Conservation (phyloP, 140 eudicot genomes). For the Cichorium intybus region DNA sequence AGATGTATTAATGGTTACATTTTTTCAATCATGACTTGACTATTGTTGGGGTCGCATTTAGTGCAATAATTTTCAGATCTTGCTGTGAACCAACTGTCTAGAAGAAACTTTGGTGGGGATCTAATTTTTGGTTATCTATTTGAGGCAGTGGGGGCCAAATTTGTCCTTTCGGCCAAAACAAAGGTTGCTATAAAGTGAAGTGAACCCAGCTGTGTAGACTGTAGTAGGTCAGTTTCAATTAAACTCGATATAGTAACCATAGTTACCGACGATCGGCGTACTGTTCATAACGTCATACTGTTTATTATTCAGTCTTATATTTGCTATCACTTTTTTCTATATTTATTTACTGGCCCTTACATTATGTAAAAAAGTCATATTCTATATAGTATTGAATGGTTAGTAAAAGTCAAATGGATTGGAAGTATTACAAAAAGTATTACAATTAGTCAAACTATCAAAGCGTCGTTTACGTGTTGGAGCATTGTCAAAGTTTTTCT, state of each 20-base stretch:
- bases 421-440: too few relatives aligned
- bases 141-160: slow-evolving; percentile 16
- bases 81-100: slow-evolving; percentile 10
- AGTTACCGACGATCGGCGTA: slow-evolving; percentile 15
- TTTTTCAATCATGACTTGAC: neutral
- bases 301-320: neutral
- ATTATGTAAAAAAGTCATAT: too few relatives aligned
- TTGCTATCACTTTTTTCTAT: neutral
- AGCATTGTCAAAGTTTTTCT: too few relatives aligned
- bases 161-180: slow-evolving; percentile 28
- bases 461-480: too few relatives aligned
- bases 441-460: too few relatives aligned
- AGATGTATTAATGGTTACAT: neutral
- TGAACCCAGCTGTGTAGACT: slow-evolving; percentile 21
- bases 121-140: slow-evolving; percentile 5
- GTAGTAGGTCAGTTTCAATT: slow-evolving; percentile 24
- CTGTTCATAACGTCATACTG: slow-evolving; percentile 7
- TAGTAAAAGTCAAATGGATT: too few relatives aligned
- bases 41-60: neutral
- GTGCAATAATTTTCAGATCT: slow-evolving; percentile 1
- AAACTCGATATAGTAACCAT: slow-evolving; percentile 5
- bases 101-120: slow-evolving; percentile 12
- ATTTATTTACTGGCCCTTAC: neutral
- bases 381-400: too few relatives aligned
- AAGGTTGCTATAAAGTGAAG: slow-evolving; percentile 30